A percentile compares a stretch with the other conserved stretches of the same genome.
Conservation (phyloP, 768 basidiomycete species). For the Russula brevipes region DNA sequence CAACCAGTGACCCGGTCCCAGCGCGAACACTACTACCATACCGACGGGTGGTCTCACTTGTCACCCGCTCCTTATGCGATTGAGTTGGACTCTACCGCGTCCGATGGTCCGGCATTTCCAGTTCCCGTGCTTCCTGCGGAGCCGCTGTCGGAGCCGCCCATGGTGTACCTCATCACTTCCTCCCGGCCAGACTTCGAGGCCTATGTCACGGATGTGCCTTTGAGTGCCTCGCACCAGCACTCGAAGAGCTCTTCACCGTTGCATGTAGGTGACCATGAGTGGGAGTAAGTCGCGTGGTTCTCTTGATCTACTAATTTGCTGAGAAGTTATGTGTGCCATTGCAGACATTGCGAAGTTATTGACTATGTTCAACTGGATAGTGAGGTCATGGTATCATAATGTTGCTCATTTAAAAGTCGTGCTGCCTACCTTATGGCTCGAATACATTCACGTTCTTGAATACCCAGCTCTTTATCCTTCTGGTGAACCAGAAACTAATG, state of each 20-base stretch:
- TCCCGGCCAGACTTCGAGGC: constrained; percentile 7
- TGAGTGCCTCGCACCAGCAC: constrained; percentile 19
- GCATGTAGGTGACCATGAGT: too few species aligned
- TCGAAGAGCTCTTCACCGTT: constrained; percentile 19
- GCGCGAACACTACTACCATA: constrained; percentile 12
- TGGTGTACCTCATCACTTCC: constrained; percentile 25
- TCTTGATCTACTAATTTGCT: too few species aligned
- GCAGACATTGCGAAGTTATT: too few species aligned
- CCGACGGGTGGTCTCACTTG: constrained; percentile 19
- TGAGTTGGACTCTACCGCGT: not conserved
- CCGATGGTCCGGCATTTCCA: not conserved
- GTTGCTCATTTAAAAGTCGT: too few species aligned
- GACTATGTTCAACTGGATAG: too few species aligned
- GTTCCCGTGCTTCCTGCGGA: constrained; percentile 11
- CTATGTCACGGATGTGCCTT: constrained; percentile 24
- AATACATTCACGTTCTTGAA: too few species aligned
- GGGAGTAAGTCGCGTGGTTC: too few species aligned
- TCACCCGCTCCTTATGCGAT: not conserved
- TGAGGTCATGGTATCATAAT: too few species aligned
- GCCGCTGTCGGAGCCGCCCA: constrained; percentile 3
- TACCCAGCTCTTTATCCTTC: too few species aligned
- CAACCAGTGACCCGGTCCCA: constrained; percentile 17
- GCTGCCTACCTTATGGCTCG: too few species aligned
- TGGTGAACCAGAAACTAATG: too few species aligned
- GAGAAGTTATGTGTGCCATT: too few species aligned